Conservation (phyloP, 73 alveolate genomes). For the Paramecium pentaurelia region DNA sequence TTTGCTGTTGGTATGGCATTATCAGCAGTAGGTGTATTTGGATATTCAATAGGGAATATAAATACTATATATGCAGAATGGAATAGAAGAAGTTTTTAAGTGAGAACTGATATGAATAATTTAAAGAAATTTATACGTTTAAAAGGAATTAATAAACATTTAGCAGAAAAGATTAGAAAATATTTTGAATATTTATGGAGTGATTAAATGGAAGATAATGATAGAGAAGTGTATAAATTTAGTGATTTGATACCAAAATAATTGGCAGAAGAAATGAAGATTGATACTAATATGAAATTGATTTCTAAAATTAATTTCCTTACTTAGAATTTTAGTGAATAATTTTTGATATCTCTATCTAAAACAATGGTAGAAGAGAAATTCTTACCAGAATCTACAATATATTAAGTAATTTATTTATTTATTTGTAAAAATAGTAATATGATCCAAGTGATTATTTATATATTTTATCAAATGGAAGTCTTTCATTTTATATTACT, state of each 20-base stretch:
- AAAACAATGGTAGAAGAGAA: constrained; percentile 21
- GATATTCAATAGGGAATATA: constrained; percentile 45
- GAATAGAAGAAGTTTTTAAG: not conserved
- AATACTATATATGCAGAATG: constrained; percentile 24
- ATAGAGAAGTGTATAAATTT: not conserved
- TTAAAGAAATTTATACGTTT: not conserved
- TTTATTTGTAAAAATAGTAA: not conserved
- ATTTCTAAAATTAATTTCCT: not conserved
- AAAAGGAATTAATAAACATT: not conserved
- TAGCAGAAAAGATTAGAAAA: constrained; percentile 8
- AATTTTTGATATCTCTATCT: not conserved
- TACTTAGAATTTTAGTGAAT: constrained; percentile 1
- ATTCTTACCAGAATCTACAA: not conserved
- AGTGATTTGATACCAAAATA: not conserved
- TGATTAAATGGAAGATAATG: constrained; percentile 36
- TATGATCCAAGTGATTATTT: not conserved
- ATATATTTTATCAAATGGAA: not conserved
- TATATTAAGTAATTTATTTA: not conserved
- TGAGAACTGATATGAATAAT: constrained; percentile 31
- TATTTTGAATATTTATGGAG: constrained; percentile 31
- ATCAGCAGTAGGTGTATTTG: constrained; percentile 33
- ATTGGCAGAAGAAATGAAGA: constrained; percentile 27
- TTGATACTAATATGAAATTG: constrained; percentile 4
- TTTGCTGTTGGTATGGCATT: not conserved
- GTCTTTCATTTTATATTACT: not conserved